Conservation (phyloP, 768 basidiomycete genomes). For the Punctularia strigosozonata region DNA sequence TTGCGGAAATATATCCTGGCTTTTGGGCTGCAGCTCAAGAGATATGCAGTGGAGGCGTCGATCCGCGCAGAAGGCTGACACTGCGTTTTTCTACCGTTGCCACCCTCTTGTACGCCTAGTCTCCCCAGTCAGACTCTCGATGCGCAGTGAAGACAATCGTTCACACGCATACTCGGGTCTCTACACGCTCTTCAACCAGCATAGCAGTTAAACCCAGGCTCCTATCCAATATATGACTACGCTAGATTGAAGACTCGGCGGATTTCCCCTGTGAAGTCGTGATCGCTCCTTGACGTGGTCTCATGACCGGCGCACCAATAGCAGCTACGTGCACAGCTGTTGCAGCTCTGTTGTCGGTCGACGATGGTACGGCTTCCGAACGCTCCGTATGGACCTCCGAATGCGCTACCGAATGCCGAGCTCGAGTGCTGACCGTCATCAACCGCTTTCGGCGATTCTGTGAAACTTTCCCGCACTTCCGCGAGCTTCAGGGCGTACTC, state of each 20-base stretch:
- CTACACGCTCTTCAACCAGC: too few species aligned
- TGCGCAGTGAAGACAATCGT: too few species aligned
- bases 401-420: not conserved
- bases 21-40: too few species aligned
- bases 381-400: not conserved
- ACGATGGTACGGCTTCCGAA: not conserved
- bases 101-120: too few species aligned
- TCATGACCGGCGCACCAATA: not conserved
- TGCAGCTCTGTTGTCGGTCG: not conserved
- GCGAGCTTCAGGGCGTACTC: not conserved
- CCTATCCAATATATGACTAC: too few species aligned
- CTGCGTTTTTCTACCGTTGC: too few species aligned
- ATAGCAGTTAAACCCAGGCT: too few species aligned
- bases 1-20: not conserved
- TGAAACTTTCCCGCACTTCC: not conserved
- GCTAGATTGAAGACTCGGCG: not conserved
- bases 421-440: not conserved
- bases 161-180: too few species aligned
- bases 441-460: not conserved
- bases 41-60: too few species aligned
- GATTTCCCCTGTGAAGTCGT: not conserved
- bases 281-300: not conserved
- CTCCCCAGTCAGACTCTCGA: too few species aligned
- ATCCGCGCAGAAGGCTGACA: too few species aligned
- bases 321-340: not conserved